These are phyloP conservation scores for Volutella citrinella DNA, from an alignment of 2,329 filamentous ascomycete genomes.

Conservation along the genomic window DNA sequence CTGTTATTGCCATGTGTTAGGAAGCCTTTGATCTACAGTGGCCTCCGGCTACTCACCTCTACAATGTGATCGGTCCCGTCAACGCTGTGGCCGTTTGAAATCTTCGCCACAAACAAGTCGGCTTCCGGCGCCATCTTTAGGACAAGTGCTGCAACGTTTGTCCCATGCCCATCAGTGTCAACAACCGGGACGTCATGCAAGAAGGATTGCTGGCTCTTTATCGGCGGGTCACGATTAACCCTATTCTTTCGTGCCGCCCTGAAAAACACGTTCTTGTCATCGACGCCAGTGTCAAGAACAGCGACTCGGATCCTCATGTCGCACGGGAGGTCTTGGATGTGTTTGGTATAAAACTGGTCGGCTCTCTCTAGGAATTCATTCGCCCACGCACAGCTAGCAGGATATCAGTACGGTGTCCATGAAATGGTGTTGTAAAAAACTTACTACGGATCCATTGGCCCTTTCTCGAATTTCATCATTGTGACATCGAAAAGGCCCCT, in stretches of 20 bases:
- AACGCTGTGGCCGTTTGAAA: background rate
- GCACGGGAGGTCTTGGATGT: no score
- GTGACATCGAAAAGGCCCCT: no score
- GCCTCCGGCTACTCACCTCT: background rate
- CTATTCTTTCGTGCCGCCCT: background rate
- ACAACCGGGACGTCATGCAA: no score
- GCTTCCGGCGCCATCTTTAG: slow-evolving; percentile 5
- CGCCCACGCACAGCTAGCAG: no score
- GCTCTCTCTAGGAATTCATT: no score
- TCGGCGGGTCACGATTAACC: background rate
- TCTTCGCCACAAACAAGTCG: slow-evolving; percentile 10
- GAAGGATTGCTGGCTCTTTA: no score
- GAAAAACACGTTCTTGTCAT: background rate
- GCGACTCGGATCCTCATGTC: slow-evolving; percentile 7
- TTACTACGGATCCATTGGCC: no score
- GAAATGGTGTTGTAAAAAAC: no score
- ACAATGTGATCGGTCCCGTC: slow-evolving; percentile 1
- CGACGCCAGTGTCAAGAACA: slow-evolving; percentile 6
- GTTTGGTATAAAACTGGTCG: no score
- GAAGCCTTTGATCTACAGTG: background rate
- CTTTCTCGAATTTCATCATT: no score
- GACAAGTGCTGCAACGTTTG: slow-evolving; percentile 3
- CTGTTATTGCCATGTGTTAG: slow-evolving; percentile 1
- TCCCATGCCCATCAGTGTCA: slow-evolving; percentile 10
- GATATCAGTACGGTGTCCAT: no score